Evolutionary conservation across 805 yeast genomes (phyloP).

Genomic region (Yarrowia sp.): DNA sequence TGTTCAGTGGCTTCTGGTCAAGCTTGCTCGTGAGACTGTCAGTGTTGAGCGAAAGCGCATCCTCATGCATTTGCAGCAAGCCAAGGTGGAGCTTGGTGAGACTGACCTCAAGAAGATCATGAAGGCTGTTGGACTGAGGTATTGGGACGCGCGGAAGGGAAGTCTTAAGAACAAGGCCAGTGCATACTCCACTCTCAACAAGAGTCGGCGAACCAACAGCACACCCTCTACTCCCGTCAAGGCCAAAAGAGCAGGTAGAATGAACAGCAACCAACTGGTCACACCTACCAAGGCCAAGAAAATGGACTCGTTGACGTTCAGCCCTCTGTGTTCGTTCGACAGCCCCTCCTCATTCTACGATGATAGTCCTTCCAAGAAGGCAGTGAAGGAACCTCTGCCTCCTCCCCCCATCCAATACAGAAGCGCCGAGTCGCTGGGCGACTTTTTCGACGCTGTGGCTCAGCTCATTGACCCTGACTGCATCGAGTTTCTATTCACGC

Average conservation of each 20-base stretch:
- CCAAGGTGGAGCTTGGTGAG: background rate
- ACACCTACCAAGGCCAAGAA: background rate
- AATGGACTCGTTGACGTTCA: background rate
- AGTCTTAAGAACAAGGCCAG: background rate
- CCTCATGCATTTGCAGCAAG: background rate
- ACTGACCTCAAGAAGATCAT: background rate
- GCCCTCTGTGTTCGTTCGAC: background rate
- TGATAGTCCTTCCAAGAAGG: background rate
- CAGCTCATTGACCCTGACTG: background rate
- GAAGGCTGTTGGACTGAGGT: background rate
- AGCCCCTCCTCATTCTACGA: background rate
- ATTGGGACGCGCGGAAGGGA: conserved; percentile 3
- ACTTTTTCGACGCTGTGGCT: background rate
- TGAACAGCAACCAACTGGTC: background rate
- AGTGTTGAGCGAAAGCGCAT: background rate
- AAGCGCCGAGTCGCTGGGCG: background rate
- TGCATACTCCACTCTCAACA: conserved; percentile 3
- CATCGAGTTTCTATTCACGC: background rate
- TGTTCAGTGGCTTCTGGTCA: background rate
- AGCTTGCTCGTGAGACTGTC: background rate
- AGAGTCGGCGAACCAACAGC: background rate
- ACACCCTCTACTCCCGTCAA: background rate
- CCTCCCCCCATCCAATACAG: background rate
- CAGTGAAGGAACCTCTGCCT: background rate
- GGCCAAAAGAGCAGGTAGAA: background rate